A percentile compares a stretch with the other conserved stretches of the same genome.
phyloP scores from a whole-genome alignment of 306 rosid species.

The Rosa persica region DNA sequence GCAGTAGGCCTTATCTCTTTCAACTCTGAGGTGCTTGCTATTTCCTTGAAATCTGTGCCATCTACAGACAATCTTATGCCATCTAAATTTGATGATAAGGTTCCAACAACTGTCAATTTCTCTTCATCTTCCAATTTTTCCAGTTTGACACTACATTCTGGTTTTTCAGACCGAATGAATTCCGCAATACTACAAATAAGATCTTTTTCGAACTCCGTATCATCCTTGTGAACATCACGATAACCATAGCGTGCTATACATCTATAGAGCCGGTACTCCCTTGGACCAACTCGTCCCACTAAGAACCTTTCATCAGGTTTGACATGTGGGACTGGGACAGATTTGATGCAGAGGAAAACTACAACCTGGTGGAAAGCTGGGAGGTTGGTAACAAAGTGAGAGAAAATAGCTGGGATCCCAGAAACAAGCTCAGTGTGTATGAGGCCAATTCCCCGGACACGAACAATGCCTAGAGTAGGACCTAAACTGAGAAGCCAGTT shows the following conservation, averaged over 20 bases:
- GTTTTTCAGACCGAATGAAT: conserved; percentile 68
- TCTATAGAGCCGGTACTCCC: conserved; percentile 79
- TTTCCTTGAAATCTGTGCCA: conserved; percentile 29
- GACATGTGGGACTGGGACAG: conserved; percentile 95
- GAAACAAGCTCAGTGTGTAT: conserved; percentile 92
- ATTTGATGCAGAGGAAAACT: conserved; percentile 92
- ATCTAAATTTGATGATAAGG: conserved; percentile 57
- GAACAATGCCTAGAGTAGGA: conserved; percentile 78
- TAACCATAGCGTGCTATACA: conserved; percentile 97
- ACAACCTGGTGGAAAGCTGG: conserved; percentile 98
- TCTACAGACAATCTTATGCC: conserved; percentile 75
- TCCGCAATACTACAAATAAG: conserved; percentile 86
- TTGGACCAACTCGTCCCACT: conserved; percentile 98
- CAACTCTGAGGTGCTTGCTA: conserved; percentile 60
- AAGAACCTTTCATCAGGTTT: conserved; percentile 85
- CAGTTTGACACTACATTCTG: conserved; percentile 31
- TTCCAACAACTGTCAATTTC: conserved; percentile 89
- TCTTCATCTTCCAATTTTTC: conserved; percentile 51
- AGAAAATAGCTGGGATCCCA: conserved; percentile 94
- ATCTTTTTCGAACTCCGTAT: conserved; percentile 81
- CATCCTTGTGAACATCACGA: conserved; percentile 84
- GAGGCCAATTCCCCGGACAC: conserved; percentile 93
- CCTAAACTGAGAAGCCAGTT: conserved; percentile 87
- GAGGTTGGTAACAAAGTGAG: conserved; percentile 95
- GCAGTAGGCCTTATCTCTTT: conserved; percentile 61